Evolutionary conservation across 176 grass and related monocot genomes (phyloP), one percentile per base, ranked within the genome.

Genomic region (Bolboschoenus planiculmis): DNA sequence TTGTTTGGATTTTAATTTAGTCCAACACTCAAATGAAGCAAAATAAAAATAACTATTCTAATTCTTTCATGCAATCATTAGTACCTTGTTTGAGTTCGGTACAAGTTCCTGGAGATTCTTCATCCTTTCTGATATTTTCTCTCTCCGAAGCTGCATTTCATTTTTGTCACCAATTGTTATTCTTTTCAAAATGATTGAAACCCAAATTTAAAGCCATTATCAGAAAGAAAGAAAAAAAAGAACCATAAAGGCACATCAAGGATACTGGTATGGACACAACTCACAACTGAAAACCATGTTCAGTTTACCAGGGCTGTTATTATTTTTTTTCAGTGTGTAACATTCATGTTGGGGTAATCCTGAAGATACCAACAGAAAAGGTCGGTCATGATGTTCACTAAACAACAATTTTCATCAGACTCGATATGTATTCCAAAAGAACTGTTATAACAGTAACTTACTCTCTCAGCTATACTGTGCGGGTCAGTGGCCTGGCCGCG

Each of bases 71-170:
- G 33, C 55, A 80, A 42, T 29, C 50, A 48, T 23, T 85, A n/a
- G n/a, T n/a, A 96, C 90, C 93, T 92, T 96, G 58, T 89, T 90
- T 21, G 90, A 90, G 65, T 90, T 96, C 10, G 93, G 90, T 26
- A 96, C 90, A 21, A 92, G 88, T 73, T 92, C 90, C 76, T 92
- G 93, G 23, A 95, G 85, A 82, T 84, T 83, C 83, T 95, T 95
- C 90, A 95, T 95, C 86, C 90, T 90, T 73, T 95, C 90, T 66
- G 90, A 90, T 65, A 90, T 95, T 72, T 92, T 95, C n/a, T 96
- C 90, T 87, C 93, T 89, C 13, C 90, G 86, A 53, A 92, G 90
- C 88, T 93, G 87, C 85, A 93, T 20, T 51, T 80, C 4, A 81
- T 43, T 56, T 80, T 11, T 4, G 90, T 40, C 67, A 78, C 10